These are phyloP conservation scores for Hanseniaspora hatyaiensis DNA, from an alignment of 805 yeast species.

Conservation along the genomic window DNA sequence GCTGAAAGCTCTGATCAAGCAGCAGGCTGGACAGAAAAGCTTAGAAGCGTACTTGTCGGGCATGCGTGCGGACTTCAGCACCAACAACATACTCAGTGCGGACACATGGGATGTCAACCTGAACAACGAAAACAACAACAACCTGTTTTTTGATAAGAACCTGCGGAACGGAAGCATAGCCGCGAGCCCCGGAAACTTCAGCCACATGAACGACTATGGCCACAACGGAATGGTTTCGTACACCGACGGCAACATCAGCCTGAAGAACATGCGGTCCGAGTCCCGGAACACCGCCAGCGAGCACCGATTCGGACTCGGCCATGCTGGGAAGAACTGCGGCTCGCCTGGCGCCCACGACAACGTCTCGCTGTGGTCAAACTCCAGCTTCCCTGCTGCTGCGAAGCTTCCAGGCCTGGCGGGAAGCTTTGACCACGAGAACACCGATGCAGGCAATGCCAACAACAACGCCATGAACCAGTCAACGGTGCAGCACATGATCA, in stretches of 20 bases:
- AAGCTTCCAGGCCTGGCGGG: not conserved
- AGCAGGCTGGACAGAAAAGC: constrained; percentile 29
- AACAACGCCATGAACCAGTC: constrained; percentile 25
- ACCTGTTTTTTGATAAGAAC: constrained; percentile 6
- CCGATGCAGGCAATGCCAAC: not conserved
- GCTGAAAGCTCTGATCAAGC: constrained; percentile 28
- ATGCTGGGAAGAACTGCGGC: not conserved
- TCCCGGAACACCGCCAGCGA: not conserved
- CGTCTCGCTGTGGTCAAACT: not conserved
- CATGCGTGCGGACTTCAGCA: constrained; percentile 15
- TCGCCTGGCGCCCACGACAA: not conserved
- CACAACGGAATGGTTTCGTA: not conserved
- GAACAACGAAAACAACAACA: constrained; percentile 1
- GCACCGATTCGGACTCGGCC: not conserved
- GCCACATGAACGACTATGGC: not conserved
- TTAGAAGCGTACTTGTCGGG: constrained; percentile 27
- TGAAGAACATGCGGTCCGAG: not conserved
- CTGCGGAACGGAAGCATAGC: not conserved
- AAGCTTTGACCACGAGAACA: not conserved
- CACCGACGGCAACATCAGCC: not conserved
- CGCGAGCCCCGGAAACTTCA: not conserved
- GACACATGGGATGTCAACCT: constrained; percentile 10
- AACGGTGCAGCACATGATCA: constrained; percentile 45
- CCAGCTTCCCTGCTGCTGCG: not conserved
- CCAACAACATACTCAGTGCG: constrained; percentile 1